phyloP scores from a whole-genome alignment of 2,329 filamentous ascomycete genomes.

The Cladosporium oxysporum region DNA sequence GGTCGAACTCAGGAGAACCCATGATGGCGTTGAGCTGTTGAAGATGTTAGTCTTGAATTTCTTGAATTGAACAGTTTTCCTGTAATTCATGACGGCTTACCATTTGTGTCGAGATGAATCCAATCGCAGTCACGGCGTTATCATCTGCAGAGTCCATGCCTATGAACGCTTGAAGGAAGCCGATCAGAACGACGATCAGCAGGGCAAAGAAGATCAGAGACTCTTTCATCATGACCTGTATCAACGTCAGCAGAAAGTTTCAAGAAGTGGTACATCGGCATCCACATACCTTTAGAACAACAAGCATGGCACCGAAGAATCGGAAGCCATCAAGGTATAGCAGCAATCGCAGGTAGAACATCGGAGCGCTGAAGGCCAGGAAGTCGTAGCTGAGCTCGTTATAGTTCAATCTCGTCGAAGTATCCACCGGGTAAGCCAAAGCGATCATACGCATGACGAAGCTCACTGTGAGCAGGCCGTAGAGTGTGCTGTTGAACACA shows the following conservation, averaged over 20 bases:
- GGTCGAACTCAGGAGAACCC: constrained; percentile 85
- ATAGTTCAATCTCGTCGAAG: constrained; percentile 57
- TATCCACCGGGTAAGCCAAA: constrained; percentile 59
- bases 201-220: constrained; percentile 96
- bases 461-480: constrained; percentile 74
- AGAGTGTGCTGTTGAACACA: constrained; percentile 84
- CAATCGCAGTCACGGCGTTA: constrained; percentile 60
- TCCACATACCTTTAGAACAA: constrained; percentile 71
- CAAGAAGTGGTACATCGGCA: not conserved
- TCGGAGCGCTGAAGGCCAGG: constrained; percentile 85
- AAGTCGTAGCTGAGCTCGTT: constrained; percentile 92
- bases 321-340: constrained; percentile 90
- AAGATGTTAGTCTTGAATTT: too few species aligned
- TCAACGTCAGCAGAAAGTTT: not conserved
- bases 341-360: constrained; percentile 94
- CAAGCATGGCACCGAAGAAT: constrained; percentile 98
- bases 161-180: constrained; percentile 90
- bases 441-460: constrained; percentile 79
- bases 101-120: constrained; percentile 79
- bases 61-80: too few species aligned
- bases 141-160: constrained; percentile 87
- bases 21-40: constrained; percentile 79
- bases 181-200: constrained; percentile 77
- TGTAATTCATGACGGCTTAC: constrained; percentile 39
- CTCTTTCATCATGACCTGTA: constrained; percentile 57